A percentile compares a stretch with the other conserved stretches of the same genome.
These are phyloP conservation scores for Yamadazyma nakazawae DNA, from an alignment of 805 yeast genomes.

Conservation along the genomic window DNA sequence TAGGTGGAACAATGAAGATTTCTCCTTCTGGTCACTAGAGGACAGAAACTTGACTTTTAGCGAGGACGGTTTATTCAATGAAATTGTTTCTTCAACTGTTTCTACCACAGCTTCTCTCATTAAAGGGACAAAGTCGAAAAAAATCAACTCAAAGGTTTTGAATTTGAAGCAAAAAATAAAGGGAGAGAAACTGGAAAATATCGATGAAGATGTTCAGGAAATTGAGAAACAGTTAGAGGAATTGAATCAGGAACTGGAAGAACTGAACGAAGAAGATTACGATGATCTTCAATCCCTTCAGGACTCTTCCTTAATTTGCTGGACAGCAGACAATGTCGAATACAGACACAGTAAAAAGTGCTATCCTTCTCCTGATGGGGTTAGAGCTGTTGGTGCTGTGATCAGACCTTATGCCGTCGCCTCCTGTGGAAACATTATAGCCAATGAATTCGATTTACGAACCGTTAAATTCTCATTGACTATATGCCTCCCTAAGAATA, in stretches of 20 bases:
- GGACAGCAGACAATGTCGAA: constrained; percentile 22
- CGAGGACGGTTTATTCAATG: constrained; percentile 11
- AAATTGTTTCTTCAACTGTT: constrained; percentile 11
- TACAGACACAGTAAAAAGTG: constrained; percentile 29
- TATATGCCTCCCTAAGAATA: constrained; percentile 22
- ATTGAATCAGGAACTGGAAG: constrained; percentile 7
- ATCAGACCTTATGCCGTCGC: constrained; percentile 74
- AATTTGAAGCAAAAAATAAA: constrained; percentile 11
- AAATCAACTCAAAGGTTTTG: constrained; percentile 8
- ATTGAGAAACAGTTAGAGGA: constrained; percentile 4
- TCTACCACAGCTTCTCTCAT: constrained; percentile 12
- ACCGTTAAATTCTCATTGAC: constrained; percentile 46
- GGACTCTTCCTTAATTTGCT: constrained; percentile 22
- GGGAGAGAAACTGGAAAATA: neutral
- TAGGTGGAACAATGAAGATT: constrained; percentile 90
- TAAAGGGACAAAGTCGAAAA: constrained; percentile 7
- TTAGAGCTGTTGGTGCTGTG: constrained; percentile 71
- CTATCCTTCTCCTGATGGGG: constrained; percentile 53
- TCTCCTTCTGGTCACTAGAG: constrained; percentile 78
- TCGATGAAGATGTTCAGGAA: constrained; percentile 3
- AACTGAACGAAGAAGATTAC: constrained; percentile 10
- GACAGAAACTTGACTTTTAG: constrained; percentile 37
- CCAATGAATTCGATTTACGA: constrained; percentile 58
- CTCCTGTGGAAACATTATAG: constrained; percentile 54
- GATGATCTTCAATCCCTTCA: constrained; percentile 18